phyloP scores from a whole-genome alignment of 2,329 filamentous ascomycete genomes.

The Coniochaeta sp. region DNA sequence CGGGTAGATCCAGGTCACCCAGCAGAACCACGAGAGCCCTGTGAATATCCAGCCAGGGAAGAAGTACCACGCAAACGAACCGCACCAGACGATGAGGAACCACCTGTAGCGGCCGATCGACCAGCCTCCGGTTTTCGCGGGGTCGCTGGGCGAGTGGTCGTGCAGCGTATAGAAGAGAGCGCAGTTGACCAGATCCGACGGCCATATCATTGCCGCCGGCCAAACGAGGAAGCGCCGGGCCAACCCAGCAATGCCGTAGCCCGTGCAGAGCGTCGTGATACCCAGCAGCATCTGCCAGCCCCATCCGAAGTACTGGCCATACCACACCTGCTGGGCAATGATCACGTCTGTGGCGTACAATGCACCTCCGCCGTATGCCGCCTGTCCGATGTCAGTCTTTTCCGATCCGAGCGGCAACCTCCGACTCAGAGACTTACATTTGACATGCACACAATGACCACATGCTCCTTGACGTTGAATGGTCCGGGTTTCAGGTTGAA shows the following conservation, averaged over 20 bases:
- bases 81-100: constrained; percentile 50
- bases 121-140: constrained; percentile 51
- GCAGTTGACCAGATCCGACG: constrained; percentile 51
- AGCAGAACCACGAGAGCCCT: constrained; percentile 34
- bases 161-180: constrained; percentile 59
- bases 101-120: constrained; percentile 54
- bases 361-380: constrained; percentile 49
- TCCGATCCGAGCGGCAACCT: not conserved
- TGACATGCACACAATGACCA: constrained; percentile 56
- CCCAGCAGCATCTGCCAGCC: constrained; percentile 53
- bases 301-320: constrained; percentile 49
- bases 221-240: constrained; percentile 51
- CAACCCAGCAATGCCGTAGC: constrained; percentile 56
- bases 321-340: constrained; percentile 47
- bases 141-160: constrained; percentile 47
- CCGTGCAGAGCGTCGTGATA: constrained; percentile 55
- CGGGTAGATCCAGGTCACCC: constrained; percentile 39
- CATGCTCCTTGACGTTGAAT: constrained; percentile 57
- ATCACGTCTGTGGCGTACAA: constrained; percentile 49
- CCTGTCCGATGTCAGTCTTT: constrained; percentile 24
- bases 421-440: constrained; percentile 37
- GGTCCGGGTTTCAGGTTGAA: constrained; percentile 50
- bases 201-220: constrained; percentile 60
- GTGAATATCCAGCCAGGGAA: constrained; percentile 50
- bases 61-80: constrained; percentile 48